phyloP scores from a whole-genome alignment of 352 stramenopile genomes.

The Globisporangium echinulatum region DNA sequence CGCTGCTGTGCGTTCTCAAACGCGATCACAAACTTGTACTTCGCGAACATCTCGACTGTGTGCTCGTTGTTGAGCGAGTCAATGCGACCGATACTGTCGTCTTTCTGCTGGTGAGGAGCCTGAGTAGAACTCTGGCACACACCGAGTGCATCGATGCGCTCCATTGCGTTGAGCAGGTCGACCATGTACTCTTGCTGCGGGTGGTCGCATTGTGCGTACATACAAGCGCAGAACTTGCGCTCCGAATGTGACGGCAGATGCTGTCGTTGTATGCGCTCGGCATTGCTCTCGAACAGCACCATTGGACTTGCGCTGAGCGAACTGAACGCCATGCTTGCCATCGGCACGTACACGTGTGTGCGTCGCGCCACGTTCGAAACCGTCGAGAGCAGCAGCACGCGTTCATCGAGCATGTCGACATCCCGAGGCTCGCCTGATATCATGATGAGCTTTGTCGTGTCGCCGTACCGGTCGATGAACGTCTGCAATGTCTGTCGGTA shows the following conservation, averaged over 20 bases:
- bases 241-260: too few relatives aligned
- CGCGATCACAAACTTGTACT: slow-evolving; percentile 63
- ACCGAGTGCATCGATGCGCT: slow-evolving; percentile 41
- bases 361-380: slow-evolving; percentile 10
- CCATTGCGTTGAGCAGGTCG: slow-evolving; percentile 31
- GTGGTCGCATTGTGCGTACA: too few relatives aligned
- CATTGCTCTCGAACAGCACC: too few relatives aligned
- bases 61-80: slow-evolving; percentile 14
- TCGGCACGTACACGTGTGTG: slow-evolving; percentile 17
- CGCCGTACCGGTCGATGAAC: slow-evolving; percentile 5
- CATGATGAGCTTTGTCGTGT: slow-evolving; percentile 19
- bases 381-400: slow-evolving; percentile 23
- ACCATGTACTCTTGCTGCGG: slow-evolving; percentile 47
- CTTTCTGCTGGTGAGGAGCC: too few relatives aligned
- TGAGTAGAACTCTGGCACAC: slow-evolving; percentile 19
- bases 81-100: neutral
- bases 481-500: slow-evolving; percentile 6
- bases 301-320: too few relatives aligned
- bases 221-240: slow-evolving; percentile 32
- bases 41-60: slow-evolving; percentile 12
- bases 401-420: slow-evolving; percentile 21
- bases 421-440: slow-evolving; percentile 23
- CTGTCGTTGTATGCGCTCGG: too few relatives aligned
- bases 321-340: slow-evolving; percentile 38
- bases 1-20: slow-evolving; percentile 43